Evolutionary conservation across 208 protist genomes (phyloP), one percentile per base, ranked within the genome.

Genomic region (Crithidia sp.): DNA sequence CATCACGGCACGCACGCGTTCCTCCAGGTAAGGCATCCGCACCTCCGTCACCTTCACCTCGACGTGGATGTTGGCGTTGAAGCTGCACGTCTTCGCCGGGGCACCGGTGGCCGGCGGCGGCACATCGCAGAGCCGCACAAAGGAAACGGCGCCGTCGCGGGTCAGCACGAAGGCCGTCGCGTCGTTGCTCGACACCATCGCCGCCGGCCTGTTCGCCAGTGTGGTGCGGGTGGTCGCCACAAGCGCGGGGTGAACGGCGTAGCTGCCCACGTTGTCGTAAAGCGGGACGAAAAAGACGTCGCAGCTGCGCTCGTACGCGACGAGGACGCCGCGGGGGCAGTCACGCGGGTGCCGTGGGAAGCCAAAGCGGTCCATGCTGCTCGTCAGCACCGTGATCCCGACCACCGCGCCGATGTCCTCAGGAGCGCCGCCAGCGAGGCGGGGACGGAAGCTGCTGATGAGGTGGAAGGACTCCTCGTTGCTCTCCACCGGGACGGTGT

Each of bases 281-380:
- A 96, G 40, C 13, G 87, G 89, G 28, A 92, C 52, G 59, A 88
- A 93, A 16, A 89, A 64, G 44, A 94, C 54, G 16, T 88, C 82
- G 17, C 44, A 70, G 73, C 67, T 67, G 17, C 67, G 72, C 62
- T 86, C 85, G 69, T 91, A 91, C 5, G 89, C 87, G 60, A 92
- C 56, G 37, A 96, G 82, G 58, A 96, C 71, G 39, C 91, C 91
- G 49, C 83, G 79, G 8, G 83, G 79, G 74, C 53, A 76, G 65
- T 88, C 81, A 43, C 77, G 76, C 3, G 82, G 75, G 70, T 88
- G 81, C 12, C 74, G 77, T 17, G 54, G 70, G 76, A 70, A 58
- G 39, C 75, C 78, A 53, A 75, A 66, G 45, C 37, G 8, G 68
- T 88, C 77, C 40, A 68, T 69, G 57, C 62, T 41, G 54, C 77